phyloP scores from a whole-genome alignment of 495 filamentous ascomycete species.

The Hypoxylon perforatum region DNA sequence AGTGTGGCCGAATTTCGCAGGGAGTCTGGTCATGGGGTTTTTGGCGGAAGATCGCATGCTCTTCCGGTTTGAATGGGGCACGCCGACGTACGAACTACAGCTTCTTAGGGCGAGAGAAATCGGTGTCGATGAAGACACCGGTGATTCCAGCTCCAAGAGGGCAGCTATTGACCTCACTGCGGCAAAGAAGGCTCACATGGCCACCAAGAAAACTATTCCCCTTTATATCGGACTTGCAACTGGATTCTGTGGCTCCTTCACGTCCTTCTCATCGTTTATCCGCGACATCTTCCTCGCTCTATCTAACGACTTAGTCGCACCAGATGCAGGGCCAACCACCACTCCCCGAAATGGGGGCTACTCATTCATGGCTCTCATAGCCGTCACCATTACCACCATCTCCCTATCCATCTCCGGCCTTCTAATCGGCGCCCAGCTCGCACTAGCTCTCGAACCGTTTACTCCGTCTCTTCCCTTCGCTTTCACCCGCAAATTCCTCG shows the following conservation, averaged over 20 bases:
- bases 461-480: constrained; percentile 68
- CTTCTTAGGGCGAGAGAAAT: constrained; percentile 45
- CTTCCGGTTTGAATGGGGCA: constrained; percentile 75
- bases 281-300: constrained; percentile 87
- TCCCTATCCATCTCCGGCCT: constrained; percentile 75
- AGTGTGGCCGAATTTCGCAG: constrained; percentile 92
- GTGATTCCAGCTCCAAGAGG: constrained; percentile 28
- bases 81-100: constrained; percentile 46
- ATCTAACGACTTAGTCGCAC: constrained; percentile 70
- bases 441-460: constrained; percentile 66
- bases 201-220: constrained; percentile 83
- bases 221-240: constrained; percentile 92
- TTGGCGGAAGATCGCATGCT: constrained; percentile 81
- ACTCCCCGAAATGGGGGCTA: constrained; percentile 76
- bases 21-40: constrained; percentile 86
- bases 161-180: constrained; percentile 47
- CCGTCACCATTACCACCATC: constrained; percentile 74
- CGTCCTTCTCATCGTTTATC: constrained; percentile 91
- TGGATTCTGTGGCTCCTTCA: constrained; percentile 94
- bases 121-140: constrained; percentile 46
- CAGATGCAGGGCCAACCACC: constrained; percentile 35
- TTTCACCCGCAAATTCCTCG: constrained; percentile 68
- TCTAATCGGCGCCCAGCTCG: constrained; percentile 80
- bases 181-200: constrained; percentile 63
- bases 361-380: constrained; percentile 81